Base-by-base conservation (phyloP, 192 early-diverging fungal species). In the Chytriomyces sp. region DNA sequence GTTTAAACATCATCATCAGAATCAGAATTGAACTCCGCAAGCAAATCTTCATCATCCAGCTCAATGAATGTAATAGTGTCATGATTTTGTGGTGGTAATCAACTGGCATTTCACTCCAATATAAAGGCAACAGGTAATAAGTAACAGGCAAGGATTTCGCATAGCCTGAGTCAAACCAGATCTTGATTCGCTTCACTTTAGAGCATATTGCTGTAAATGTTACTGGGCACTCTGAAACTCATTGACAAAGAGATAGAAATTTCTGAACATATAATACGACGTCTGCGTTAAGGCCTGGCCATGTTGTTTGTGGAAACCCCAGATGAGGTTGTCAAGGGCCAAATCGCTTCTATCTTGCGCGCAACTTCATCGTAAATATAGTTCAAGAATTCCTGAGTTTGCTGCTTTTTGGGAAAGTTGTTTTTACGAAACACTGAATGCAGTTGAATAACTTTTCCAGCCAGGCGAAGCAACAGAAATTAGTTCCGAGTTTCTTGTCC, bases 371-470 rank as follows among this genome's bases (percentile, higher is more conserved):
- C n/a, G 44, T 49, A 49, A 49, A 49, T 49, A 49, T 49, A 49
- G 44, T 49, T 49, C 44, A 49, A 49, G n/a, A 49, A 49, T n/a
- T 49, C 44, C n/a, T 49, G 44, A 49, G n/a, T 49, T 49, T 49
- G 44, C 44, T 49, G 44, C 44, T 49, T 49, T 49, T 49, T 49
- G 44, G 44, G 44, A 14, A 14, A n/a, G n/a, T 49, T 49, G 10
- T 49, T 49, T 49, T 49, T 49, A 49, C 44, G n/a, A 49, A 49
- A 49, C 44, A 14, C 12, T 49, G 10, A 49, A 49, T 49, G 44
- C 10, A 49, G 44, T 49, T 49, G 44, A 49, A 49, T 14, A 49
- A 49, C 12, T 49, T 49, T 49, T 49, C 44, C 44, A 49, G 44
- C n/a, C n/a, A 49, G 10, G 44, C 44, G n/a, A 49, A 49, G 44